Base-by-base conservation (phyloP, 768 basidiomycete genomes). In the Kwoniella mangroviensis region DNA sequence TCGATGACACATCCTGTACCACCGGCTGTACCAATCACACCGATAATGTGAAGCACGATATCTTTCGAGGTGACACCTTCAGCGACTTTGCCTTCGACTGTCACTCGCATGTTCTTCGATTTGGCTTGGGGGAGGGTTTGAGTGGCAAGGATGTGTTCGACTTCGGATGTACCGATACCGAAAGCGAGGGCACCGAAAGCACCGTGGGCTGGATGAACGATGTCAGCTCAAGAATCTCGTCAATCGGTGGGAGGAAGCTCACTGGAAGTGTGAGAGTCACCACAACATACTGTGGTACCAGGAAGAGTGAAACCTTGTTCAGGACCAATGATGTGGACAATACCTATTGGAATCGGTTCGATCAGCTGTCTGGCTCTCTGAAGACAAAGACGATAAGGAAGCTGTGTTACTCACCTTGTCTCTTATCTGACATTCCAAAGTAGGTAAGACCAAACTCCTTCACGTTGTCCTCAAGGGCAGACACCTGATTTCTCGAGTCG, bases 251-350 rank as follows among this genome's bases (percentile, higher is more conserved):
- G 15, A 52, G 59, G 15, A 13, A 7, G 85, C 90, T 75, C 79
- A 92, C 91, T 95, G 51, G 93, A 92, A 26, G 93, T 94, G 85
- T 94, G 93, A 4, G 93, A 94, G 84, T 94, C 93, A 80, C 93
- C 93, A 76, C 93, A 95, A 63, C 94, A 93, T 78, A 86, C 82
- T 34, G 84, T 85, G 11, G 85, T 84, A 65, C 85, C 85, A 41
- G 85, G 85, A 28, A 86, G 83, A 63, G 93, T 94, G 81, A 95
- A 95, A 49, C 93, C 93, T 85, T 95, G 93, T 81, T 95, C 93
- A 60, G 93, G 93, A 55, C 93, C 93, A 79, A 95, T 95, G 72
- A 95, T 86, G 83, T 95, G 92, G 7, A 92, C 91, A 72, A 91
- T 92, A 68, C 89, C 91, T 91, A 71, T 40, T n/a, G n/a, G 4